These are phyloP conservation scores for Dorcoceras hygrometricum DNA, from an alignment of 257 asterid species.

Conservation along the genomic window DNA sequence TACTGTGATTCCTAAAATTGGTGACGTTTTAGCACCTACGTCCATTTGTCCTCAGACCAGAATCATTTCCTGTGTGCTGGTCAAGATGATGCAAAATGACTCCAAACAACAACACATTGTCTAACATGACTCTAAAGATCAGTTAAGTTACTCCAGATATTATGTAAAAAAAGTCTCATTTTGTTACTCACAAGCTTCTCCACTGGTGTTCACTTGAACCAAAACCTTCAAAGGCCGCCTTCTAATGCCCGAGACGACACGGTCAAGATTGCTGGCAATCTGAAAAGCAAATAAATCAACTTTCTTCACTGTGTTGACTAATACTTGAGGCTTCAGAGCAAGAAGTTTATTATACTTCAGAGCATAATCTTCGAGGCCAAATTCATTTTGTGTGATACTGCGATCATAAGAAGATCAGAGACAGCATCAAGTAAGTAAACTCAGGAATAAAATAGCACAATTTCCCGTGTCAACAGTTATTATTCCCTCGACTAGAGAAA, in stretches of 20 bases:
- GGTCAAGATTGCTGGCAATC: conserved; percentile 75
- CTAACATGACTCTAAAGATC: conserved; percentile 11
- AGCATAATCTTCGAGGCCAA: conserved; percentile 2
- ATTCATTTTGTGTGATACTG: neutral
- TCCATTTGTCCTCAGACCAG: neutral
- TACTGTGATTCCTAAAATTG: neutral
- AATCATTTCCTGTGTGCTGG: neutral
- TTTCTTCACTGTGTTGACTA: conserved; percentile 4
- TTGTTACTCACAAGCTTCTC: conserved; percentile 77
- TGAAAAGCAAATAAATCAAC: conserved; percentile 30
- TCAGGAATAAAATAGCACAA: neutral
- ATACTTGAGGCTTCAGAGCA: conserved; percentile 11
- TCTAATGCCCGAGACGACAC: conserved; percentile 61
- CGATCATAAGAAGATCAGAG: conserved; percentile 1
- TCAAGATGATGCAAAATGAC: conserved; percentile 7
- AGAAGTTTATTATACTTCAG: conserved; percentile 11
- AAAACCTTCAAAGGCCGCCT: conserved; percentile 71
- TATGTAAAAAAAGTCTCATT: conserved; percentile 8
- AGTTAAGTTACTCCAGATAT: conserved; percentile 12
- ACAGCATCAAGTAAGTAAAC: neutral
- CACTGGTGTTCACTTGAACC: conserved; percentile 90
- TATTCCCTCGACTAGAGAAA: too few relatives aligned
- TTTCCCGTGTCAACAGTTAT: neutral
- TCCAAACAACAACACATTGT: neutral
- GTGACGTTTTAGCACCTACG: conserved; percentile 1